Percentiles rank a stretch among this genome's conserved stretches.
Conservation (phyloP, 2,329 filamentous ascomycete species). For the Beauveria asiatica region DNA sequence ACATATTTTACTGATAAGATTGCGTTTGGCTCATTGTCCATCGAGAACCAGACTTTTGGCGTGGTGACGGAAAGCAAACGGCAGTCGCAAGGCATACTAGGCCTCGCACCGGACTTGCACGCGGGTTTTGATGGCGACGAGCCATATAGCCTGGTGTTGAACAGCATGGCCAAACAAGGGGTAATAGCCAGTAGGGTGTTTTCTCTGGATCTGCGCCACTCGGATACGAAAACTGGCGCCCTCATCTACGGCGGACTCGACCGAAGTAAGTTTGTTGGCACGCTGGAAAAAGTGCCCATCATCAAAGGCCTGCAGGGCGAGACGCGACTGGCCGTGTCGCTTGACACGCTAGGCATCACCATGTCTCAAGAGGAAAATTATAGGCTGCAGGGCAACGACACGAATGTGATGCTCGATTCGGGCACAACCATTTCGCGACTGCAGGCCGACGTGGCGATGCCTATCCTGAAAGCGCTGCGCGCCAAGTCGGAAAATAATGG, state of each 20-base stretch:
- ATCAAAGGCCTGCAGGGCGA: constrained; percentile 28
- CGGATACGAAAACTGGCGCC: constrained; percentile 35
- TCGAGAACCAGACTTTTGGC: constrained; percentile 42
- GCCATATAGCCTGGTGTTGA: constrained; percentile 47
- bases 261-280: constrained; percentile 41
- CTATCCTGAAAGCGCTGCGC: constrained; percentile 35
- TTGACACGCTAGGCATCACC: constrained; percentile 25
- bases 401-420: constrained; percentile 42
- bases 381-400: constrained; percentile 22
- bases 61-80: constrained; percentile 35
- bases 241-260: constrained; percentile 47
- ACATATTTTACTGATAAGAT: constrained; percentile 39
- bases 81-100: constrained; percentile 44
- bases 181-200: constrained; percentile 43
- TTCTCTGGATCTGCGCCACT: constrained; percentile 40
- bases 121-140: constrained; percentile 27
- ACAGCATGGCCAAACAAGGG: constrained; percentile 37
- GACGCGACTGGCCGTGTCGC: constrained; percentile 27
- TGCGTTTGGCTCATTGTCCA: constrained; percentile 34
- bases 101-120: constrained; percentile 35
- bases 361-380: constrained; percentile 17
- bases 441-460: constrained; percentile 32
- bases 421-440: constrained; percentile 43
- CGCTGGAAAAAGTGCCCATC: constrained; percentile 34
- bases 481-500: constrained; percentile 32